Conservation (phyloP, 208 protist genomes). For the Vickermania spadyakhi region DNA sequence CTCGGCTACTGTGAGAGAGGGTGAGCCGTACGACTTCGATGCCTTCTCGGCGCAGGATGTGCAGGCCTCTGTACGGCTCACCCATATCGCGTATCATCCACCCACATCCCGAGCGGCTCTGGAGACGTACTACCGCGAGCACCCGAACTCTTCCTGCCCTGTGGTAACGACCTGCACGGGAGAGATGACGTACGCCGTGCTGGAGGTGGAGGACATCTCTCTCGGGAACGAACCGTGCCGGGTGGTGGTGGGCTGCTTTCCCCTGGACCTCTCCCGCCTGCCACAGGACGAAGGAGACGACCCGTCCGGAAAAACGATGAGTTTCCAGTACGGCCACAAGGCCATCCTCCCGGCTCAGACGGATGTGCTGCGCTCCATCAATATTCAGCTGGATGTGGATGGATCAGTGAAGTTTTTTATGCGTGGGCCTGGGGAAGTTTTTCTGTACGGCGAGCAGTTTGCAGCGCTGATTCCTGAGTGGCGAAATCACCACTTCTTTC, state of each 20-base stretch:
- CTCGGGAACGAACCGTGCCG: neutral
- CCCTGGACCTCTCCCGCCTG: conserved; percentile 20
- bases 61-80: conserved; percentile 42
- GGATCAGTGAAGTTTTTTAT: conserved; percentile 55
- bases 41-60: conserved; percentile 37
- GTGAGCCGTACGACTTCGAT: conserved; percentile 48
- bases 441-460: conserved; percentile 64
- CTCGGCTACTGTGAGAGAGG: conserved; percentile 42
- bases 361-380: conserved; percentile 38
- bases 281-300: conserved; percentile 1
- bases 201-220: conserved; percentile 1
- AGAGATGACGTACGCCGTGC: neutral
- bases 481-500: conserved; percentile 38
- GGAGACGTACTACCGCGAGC: conserved; percentile 16
- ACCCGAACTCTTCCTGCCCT: neutral
- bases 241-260: conserved; percentile 15
- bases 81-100: conserved; percentile 69
- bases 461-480: conserved; percentile 47
- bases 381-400: conserved; percentile 68
- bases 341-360: conserved; percentile 15
- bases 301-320: neutral
- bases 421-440: conserved; percentile 57
- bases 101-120: conserved; percentile 28
- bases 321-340: neutral
- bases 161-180: conserved; percentile 8